These are phyloP conservation scores for Lasiodiplodia citricola DNA, from an alignment of 2,329 filamentous ascomycete genomes.

Conservation along the genomic window DNA sequence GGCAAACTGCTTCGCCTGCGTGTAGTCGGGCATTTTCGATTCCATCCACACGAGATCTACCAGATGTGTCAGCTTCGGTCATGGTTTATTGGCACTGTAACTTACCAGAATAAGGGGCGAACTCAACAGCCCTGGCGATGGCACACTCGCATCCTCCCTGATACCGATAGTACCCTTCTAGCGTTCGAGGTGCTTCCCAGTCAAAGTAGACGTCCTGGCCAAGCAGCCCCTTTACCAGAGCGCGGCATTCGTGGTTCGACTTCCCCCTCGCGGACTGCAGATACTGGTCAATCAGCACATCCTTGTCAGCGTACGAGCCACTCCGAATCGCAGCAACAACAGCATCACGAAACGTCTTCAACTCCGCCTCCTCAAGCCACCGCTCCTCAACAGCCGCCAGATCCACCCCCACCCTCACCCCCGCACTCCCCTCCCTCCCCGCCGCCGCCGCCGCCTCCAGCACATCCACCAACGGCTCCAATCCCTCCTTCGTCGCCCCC, in stretches of 20 bases:
- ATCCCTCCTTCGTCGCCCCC: conserved; percentile 68
- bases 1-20: conserved; percentile 91
- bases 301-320: not conserved
- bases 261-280: not conserved
- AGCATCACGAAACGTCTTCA: conserved; percentile 23
- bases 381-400: conserved; percentile 40
- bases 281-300: not conserved
- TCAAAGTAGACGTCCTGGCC: conserved; percentile 87
- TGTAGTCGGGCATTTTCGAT: conserved; percentile 90
- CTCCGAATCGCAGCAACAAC: not conserved
- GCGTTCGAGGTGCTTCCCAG: conserved; percentile 88
- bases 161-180: conserved; percentile 94
- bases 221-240: conserved; percentile 54
- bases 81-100: rapidly evolving
- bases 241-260: not conserved
- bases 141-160: conserved; percentile 90
- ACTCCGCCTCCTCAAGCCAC: conserved; percentile 36
- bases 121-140: conserved; percentile 86
- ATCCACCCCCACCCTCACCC: conserved; percentile 30
- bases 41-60: conserved; percentile 99
- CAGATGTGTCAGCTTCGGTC: not conserved
- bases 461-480: not conserved
- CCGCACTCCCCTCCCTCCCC: conserved; percentile 42
- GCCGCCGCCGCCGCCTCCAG: conserved; percentile 69
- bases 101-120: conserved; percentile 73